These are phyloP conservation scores for Chrysanthemum lavandulifolium DNA, from an alignment of 129 eudicot species.

Conservation along the genomic window DNA sequence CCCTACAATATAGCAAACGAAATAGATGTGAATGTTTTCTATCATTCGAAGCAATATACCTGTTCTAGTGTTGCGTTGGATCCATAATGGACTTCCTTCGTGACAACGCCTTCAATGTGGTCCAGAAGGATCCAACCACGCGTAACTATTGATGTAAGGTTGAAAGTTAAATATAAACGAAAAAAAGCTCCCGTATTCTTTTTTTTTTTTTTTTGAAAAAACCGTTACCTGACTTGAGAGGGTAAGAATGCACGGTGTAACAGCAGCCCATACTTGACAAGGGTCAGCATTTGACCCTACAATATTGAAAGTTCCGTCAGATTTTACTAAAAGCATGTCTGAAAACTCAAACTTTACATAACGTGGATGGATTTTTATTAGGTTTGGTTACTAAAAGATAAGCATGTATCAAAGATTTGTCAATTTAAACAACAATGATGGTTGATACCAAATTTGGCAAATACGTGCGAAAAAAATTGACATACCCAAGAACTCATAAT, in stretches of 20 bases:
- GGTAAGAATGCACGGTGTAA: slow-evolving; percentile 69
- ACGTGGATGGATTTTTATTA: neutral
- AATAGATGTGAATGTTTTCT: neutral
- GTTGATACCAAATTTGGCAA: slow-evolving; percentile 4
- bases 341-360: slow-evolving; percentile 9
- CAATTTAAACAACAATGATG: slow-evolving; percentile 2
- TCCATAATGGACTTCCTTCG: slow-evolving; percentile 63
- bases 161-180: slow-evolving; percentile 68
- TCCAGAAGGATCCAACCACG: slow-evolving; percentile 58
- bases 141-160: slow-evolving; percentile 69
- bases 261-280: slow-evolving; percentile 53
- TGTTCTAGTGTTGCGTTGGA: slow-evolving; percentile 51
- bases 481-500: too few relatives aligned
- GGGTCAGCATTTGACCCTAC: slow-evolving; percentile 70
- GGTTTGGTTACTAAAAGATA: neutral
- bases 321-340: neutral
- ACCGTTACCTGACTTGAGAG: slow-evolving; percentile 45
- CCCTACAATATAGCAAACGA: neutral
- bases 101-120: slow-evolving; percentile 61
- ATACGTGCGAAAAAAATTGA: neutral
- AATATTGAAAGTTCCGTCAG: slow-evolving; percentile 27
- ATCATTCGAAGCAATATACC: slow-evolving; percentile 30
- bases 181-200: slow-evolving; percentile 73
- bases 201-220: slow-evolving; percentile 60
- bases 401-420: slow-evolving; percentile 3